These are phyloP conservation scores for Apostasia shenzhenica DNA, from an alignment of 106 monocot species.

Conservation along the genomic window DNA sequence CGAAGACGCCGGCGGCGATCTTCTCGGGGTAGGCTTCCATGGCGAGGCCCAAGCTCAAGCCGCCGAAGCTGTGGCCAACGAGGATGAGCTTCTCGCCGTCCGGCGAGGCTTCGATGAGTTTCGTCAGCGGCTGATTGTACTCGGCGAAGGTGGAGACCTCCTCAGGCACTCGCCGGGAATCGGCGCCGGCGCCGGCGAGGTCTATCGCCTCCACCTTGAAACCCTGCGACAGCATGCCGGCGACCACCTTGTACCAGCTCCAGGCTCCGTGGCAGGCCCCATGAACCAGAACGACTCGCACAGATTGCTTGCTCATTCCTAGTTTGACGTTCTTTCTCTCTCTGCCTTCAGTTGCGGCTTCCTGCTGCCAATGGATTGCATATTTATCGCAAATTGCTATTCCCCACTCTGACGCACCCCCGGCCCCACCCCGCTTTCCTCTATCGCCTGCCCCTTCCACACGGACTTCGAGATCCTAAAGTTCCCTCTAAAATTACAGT, in stretches of 20 bases:
- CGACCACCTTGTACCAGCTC: conserved; percentile 45
- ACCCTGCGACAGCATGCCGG: conserved; percentile 7
- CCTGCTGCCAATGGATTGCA: too few species aligned
- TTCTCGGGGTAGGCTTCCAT: conserved; percentile 13
- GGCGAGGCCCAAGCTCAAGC: background rate
- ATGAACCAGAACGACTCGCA: conserved; percentile 29
- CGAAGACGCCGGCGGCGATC: conserved; percentile 4
- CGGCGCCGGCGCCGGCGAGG: background rate
- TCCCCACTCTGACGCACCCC: too few species aligned
- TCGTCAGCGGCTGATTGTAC: background rate
- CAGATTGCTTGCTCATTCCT: background rate
- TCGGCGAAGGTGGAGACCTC: conserved; percentile 1
- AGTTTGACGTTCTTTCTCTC: background rate
- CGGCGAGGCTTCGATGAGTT: background rate
- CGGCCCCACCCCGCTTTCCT: too few species aligned
- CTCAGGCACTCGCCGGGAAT: background rate
- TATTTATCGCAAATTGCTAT: too few species aligned
- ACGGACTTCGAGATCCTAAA: too few species aligned
- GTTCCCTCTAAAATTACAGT: too few species aligned
- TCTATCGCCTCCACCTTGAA: conserved; percentile 17
- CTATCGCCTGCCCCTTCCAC: too few species aligned
- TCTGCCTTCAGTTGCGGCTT: background rate
- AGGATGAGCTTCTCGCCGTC: conserved; percentile 2
- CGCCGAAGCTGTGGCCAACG: conserved; percentile 15
- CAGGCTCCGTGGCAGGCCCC: conserved; percentile 45